Conservation (phyloP, 2,329 filamentous ascomycete species). For the Penicillium sp. region DNA sequence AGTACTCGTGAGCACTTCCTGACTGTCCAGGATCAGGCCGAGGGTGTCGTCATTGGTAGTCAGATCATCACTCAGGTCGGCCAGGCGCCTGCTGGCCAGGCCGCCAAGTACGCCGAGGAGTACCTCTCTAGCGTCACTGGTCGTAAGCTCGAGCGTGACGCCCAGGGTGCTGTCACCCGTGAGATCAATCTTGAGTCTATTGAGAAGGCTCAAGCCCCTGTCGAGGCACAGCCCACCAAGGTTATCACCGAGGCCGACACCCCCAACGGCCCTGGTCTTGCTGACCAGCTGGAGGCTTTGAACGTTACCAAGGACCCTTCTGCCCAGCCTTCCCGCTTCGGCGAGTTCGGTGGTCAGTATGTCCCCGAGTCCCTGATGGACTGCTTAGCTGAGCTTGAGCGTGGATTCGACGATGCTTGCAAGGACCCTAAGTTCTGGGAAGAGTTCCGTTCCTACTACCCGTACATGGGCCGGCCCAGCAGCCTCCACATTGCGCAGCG, state of each 20-base stretch:
- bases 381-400: conserved; percentile 83
- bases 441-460: conserved; percentile 91
- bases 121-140: conserved; percentile 74
- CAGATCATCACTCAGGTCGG: conserved; percentile 83
- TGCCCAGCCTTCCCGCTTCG: conserved; percentile 78
- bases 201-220: conserved; percentile 54
- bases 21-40: conserved; percentile 74
- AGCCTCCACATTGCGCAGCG: conserved; percentile 85
- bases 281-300: conserved; percentile 77
- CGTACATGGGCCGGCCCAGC: conserved; percentile 93
- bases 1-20: conserved; percentile 92
- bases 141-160: conserved; percentile 46
- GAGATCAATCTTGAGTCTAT: conserved; percentile 68
- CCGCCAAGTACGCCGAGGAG: conserved; percentile 69
- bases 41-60: conserved; percentile 94
- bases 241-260: conserved; percentile 58
- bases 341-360: conserved; percentile 94
- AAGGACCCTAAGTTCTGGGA: conserved; percentile 93
- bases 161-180: conserved; percentile 48
- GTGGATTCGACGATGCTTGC: conserved; percentile 80
- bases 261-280: conserved; percentile 60
- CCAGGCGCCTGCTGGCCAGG: conserved; percentile 61
- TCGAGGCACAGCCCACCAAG: conserved; percentile 50
- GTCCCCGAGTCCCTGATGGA: conserved; percentile 98
- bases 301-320: conserved; percentile 56